A percentile compares a stretch with the other conserved stretches of the same genome.
phyloP scores from a whole-genome alignment of 352 stramenopile genomes.

The Aphanomyces stellatus region DNA sequence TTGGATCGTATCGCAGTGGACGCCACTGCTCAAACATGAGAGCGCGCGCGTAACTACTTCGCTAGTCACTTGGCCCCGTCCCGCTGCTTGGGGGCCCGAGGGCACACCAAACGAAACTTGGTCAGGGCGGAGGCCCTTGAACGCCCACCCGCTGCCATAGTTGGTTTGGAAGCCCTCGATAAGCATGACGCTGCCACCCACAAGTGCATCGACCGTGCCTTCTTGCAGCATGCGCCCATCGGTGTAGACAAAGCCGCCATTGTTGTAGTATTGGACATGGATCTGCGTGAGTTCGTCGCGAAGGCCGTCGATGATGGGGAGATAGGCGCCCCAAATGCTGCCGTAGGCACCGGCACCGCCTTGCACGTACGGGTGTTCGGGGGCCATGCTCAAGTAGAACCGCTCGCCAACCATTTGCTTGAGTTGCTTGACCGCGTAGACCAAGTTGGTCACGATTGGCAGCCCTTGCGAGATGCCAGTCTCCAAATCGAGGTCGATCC shows the following conservation, averaged over 20 bases:
- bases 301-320: conserved; percentile 15
- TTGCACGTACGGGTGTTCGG: conserved; percentile 17
- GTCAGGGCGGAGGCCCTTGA: conserved; percentile 7
- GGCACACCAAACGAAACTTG: conserved; percentile 14
- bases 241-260: conserved; percentile 16
- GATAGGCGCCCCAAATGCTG: conserved; percentile 13
- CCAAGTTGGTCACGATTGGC: conserved; percentile 12
- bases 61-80: background rate
- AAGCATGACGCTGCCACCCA: conserved; percentile 11
- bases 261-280: conserved; percentile 20
- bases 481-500: conserved; percentile 12
- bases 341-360: conserved; percentile 1
- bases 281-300: conserved; percentile 6
- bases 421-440: conserved; percentile 6
- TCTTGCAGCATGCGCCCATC: conserved; percentile 16
- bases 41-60: background rate
- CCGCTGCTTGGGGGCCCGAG: background rate
- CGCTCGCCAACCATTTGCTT: background rate
- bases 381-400: conserved; percentile 15
- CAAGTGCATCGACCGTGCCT: conserved; percentile 12
- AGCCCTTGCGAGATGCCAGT: conserved; percentile 7
- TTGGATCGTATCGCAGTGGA: conserved; percentile 7
- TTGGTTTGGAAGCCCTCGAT: conserved; percentile 12
- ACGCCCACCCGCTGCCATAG: conserved; percentile 4
- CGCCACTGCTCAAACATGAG: conserved; percentile 2